Base-by-base conservation (phyloP, 1,284 basidiomycete species). In the Pascua sp. region DNA sequence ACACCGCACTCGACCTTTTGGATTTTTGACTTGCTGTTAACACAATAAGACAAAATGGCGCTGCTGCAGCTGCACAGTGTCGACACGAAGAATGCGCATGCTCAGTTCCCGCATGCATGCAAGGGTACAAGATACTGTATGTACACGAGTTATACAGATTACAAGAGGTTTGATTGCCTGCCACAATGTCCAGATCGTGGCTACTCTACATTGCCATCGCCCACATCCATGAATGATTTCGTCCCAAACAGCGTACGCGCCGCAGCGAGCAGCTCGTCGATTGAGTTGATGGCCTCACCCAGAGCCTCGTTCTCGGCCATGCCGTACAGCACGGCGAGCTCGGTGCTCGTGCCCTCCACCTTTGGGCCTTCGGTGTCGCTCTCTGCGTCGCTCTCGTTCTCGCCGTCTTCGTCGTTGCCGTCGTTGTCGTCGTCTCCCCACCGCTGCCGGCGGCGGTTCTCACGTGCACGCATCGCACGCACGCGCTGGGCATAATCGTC, bases 261-360 rank as follows among this genome's bases (percentile, higher is more conserved):
- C 10, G 70, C 71, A 10, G 75, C 70, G 2, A 76, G 64, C 13
- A 74, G 66, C 73, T 77, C 74, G 37, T 76, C 76, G 1, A 78
- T 58, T 4, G 68, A 63, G 55, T 70, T 67, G 47, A 75, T 76
- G 10, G 72, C 62, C 54, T 75, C 72, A 0, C 66, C 69, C 38
- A 78, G 51, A 4, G 76, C 76, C 56, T 77, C 76, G 37, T 75
- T 68, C 63, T 78, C 76, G 13, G 76, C 76, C 70, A 77, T 76
- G 11, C 67, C 73, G 61, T 78, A 78, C 42, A 78, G 58, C 9
- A 73, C 68, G 2, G 69, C 69, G 41, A 78, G 64, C 54, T 78
- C 70, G 24, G 62, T 62, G 43, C 60, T 59, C 13, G 40, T 44
- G 5, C 40, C 38, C 36, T 64, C 63, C 24, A 32, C 24, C 24